These are phyloP conservation scores for Tolypocladium ovalisporum DNA, from an alignment of 2,329 filamentous ascomycete genomes.

Conservation along the genomic window DNA sequence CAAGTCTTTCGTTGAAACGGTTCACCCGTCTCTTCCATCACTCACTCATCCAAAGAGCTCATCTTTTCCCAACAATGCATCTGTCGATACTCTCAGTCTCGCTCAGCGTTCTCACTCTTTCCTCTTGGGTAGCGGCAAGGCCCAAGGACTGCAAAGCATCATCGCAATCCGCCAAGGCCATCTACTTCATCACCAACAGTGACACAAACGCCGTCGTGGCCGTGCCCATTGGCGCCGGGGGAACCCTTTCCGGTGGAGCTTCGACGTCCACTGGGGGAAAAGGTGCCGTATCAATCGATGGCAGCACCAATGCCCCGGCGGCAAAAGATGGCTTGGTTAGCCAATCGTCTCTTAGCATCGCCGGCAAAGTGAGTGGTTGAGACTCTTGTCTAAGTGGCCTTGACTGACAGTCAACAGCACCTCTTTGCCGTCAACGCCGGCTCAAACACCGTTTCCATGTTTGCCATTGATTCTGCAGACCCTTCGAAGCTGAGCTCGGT, in stretches of 20 bases:
- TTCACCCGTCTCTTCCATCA: not conserved
- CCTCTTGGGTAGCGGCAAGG: not conserved
- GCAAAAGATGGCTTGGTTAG: conserved; percentile 38
- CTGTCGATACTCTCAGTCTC: not conserved
- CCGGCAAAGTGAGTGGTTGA: conserved; percentile 33
- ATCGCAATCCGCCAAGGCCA: conserved; percentile 23
- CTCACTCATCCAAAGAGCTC: not conserved
- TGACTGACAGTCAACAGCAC: conserved; percentile 19
- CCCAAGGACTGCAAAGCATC: not conserved
- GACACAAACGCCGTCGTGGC: conserved; percentile 36
- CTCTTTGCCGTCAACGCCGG: conserved; percentile 44
- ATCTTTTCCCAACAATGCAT: not conserved
- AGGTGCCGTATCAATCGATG: conserved; percentile 30
- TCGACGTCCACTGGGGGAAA: conserved; percentile 34
- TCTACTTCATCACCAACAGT: conserved; percentile 48
- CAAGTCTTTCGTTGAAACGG: not conserved
- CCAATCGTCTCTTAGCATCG: conserved; percentile 38
- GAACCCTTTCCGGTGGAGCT: conserved; percentile 31
- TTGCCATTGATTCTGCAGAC: conserved; percentile 28
- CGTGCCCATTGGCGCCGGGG: conserved; percentile 33
- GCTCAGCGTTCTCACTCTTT: not conserved
- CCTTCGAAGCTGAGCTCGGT: conserved; percentile 32
- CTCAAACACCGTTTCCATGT: conserved; percentile 40
- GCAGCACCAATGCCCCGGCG: conserved; percentile 22
- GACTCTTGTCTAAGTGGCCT: not conserved